Evolutionary conservation across 352 stramenopile species (phyloP), one percentile per base, ranked within the genome.

Genomic region (Phytophthora colocasiae): DNA sequence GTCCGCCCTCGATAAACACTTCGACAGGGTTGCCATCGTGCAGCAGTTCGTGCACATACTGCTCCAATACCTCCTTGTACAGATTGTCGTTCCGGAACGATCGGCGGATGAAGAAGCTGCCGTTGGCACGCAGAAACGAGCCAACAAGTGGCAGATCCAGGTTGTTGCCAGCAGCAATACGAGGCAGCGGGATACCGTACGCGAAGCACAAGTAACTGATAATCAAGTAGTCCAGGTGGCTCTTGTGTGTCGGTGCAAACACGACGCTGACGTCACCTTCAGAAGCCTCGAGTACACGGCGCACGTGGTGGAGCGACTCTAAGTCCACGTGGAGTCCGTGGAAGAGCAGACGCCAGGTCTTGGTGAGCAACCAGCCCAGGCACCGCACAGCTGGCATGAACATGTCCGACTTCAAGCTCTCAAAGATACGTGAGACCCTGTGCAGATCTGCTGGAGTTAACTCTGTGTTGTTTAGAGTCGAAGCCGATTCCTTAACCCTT

Each of bases 101-200:
- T 0, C 90, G 85, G 8, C 88, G 87, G 57, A 97, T 96, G 72
- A 97, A 97, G 59, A 97, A 97, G 55, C 87, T 94, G 55, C 91
- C 91, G 46, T 91, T 93, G 11, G 87, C 82, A 4, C 85, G 89
- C 54, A 97, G 71, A 43, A 97, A 93, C 1, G 76, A 76, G 6
- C 91, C 90, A 26, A 97, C 72, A 26, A 96, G 24, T 0, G 87
- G 87, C 17, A 97, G 52, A 49, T 97, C 87, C 32, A 97, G 59
- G 71, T 97, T 97, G 77, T 96, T 93, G 2, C 91, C 91, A 0
- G 90, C 88, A 0, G 87, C 89, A 63, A 97, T 97, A 27, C 87
- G 84, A 1, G 89, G 91, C 46, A 94, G 52, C 11, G 89, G 87
- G 45, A 97, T 83, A 53, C 91, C 86, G 61, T 96, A 97, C 6